Evolutionary conservation across 129 eudicot genomes (phyloP), one percentile per base, ranked within the genome.

Genomic region (Heracleum sosnowskyi): DNA sequence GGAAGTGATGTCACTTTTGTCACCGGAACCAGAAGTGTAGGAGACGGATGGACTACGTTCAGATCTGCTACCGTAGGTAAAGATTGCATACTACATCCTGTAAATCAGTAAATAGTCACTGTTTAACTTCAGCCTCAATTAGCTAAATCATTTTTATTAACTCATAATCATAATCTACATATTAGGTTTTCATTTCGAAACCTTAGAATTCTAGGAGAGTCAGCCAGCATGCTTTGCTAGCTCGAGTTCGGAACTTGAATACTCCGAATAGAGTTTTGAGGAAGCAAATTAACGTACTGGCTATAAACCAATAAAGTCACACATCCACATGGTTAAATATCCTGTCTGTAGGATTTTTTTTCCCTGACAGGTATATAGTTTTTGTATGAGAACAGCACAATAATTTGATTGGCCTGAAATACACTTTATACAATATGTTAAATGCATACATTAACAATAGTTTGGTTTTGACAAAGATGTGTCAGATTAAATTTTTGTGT

Each of bases 21-120:
- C 53, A 88, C 77, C 4, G 93, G 96, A 28, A 87, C 73, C 72
- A 84, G 93, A 82, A 94, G 97, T 28, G 91, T 86, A 3, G 80
- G 33, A 6, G 96, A 84, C 72, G 96, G 97, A 17, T 91, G 98
- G 96, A 94, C 93, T 78, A 94, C 98, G 15, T 94, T 88, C 92
- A 86, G 93, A 88, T 91, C 97, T 49, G 96, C 97, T 40, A 94
- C 98, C 24, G 85, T 94, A 22, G 98, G 98, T 94, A 91, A 87
- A 64, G 11, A 9, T 74, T 2, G 44, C 77, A 42, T 74, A 36
- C 77, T 44, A 7, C 11, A 45, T 37, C 33, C 12, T n/a, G 57
- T 24, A 73, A 73, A 42, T n/a, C 28, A 57, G 31, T 57, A 9
- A 57, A 57, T 55, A 4, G 4, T 55, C 63, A 10, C 28, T 24